These are phyloP conservation scores for Akanthomyces muscarius DNA, from an alignment of 2,329 filamentous ascomycete species.

Conservation along the genomic window DNA sequence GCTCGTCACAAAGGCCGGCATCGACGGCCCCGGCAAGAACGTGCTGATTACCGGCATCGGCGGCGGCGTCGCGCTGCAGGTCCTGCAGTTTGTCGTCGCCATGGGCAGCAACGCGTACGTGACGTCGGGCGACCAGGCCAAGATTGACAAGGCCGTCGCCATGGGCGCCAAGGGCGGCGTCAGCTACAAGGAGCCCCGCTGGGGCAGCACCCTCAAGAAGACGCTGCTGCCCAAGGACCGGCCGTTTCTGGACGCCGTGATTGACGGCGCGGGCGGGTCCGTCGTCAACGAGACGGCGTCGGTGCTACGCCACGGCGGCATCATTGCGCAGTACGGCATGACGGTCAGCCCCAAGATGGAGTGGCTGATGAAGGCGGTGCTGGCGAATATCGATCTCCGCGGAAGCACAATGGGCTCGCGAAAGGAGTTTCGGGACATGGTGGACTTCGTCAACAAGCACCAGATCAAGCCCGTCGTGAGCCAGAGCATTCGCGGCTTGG, in stretches of 20 bases:
- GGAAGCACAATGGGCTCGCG: conserved; percentile 90
- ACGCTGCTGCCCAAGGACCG: conserved; percentile 58
- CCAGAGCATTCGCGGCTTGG: conserved; percentile 66
- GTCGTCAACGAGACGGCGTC: conserved; percentile 65
- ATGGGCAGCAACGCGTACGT: conserved; percentile 76
- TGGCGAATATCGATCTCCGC: conserved; percentile 82
- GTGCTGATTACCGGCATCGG: conserved; percentile 88
- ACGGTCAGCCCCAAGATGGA: conserved; percentile 80
- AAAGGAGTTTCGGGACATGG: conserved; percentile 87
- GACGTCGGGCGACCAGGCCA: conserved; percentile 68
- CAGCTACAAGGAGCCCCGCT: conserved; percentile 70
- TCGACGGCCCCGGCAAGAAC: conserved; percentile 62
- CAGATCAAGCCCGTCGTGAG: conserved; percentile 76
- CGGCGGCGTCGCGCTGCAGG: conserved; percentile 83
- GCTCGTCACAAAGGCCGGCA: conserved; percentile 70
- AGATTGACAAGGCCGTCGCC: conserved; percentile 66
- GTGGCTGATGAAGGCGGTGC: conserved; percentile 76
- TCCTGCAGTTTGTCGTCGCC: conserved; percentile 72
- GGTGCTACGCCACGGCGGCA: conserved; percentile 74
- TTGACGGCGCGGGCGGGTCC: conserved; percentile 89
- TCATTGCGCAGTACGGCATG: conserved; percentile 90
- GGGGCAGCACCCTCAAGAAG: conserved; percentile 71
- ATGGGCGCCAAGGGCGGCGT: conserved; percentile 82
- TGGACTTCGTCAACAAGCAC: conserved; percentile 71
- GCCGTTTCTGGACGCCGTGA: conserved; percentile 72